Conservation (phyloP, 768 basidiomycete species). For the Strobilomyces dryophilus region DNA sequence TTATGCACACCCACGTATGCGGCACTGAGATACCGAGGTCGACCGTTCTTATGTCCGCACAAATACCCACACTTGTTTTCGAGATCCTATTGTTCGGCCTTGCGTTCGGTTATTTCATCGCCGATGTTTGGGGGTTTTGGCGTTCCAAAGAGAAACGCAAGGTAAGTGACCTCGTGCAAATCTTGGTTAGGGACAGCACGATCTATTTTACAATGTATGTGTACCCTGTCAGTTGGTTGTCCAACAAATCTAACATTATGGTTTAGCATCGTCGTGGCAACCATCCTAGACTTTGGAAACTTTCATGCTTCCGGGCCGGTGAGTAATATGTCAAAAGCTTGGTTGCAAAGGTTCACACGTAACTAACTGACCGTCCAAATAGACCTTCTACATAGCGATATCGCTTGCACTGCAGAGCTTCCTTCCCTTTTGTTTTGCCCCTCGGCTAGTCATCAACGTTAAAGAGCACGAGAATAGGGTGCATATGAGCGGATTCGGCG, state of each 20-base stretch:
- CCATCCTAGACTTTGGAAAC: constrained; percentile 5
- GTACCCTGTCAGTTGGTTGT: neutral
- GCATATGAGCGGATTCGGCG: constrained; percentile 1
- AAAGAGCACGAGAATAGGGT: constrained; percentile 9
- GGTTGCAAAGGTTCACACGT: neutral
- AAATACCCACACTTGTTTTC: constrained; percentile 11
- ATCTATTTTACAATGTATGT: constrained; percentile 20
- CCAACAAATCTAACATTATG: neutral
- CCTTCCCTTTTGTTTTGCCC: constrained; percentile 15
- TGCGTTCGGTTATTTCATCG: constrained; percentile 9
- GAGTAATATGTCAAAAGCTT: neutral
- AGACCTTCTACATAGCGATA: constrained; percentile 9
- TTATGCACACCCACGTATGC: constrained; percentile 1
- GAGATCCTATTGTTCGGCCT: constrained; percentile 15
- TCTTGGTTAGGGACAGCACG: constrained; percentile 17
- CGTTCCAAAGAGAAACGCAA: neutral
- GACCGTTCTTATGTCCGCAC: neutral
- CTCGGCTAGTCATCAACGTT: constrained; percentile 17
- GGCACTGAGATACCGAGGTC: neutral
- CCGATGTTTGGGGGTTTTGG: constrained; percentile 4
- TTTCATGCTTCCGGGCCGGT: neutral
- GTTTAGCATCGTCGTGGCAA: constrained; percentile 4
- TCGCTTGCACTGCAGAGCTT: constrained; percentile 15
- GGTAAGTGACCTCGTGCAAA: constrained; percentile 6
- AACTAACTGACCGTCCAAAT: neutral